phyloP scores from a whole-genome alignment of 2,329 filamentous ascomycete species.

The Piedraia hortae region DNA sequence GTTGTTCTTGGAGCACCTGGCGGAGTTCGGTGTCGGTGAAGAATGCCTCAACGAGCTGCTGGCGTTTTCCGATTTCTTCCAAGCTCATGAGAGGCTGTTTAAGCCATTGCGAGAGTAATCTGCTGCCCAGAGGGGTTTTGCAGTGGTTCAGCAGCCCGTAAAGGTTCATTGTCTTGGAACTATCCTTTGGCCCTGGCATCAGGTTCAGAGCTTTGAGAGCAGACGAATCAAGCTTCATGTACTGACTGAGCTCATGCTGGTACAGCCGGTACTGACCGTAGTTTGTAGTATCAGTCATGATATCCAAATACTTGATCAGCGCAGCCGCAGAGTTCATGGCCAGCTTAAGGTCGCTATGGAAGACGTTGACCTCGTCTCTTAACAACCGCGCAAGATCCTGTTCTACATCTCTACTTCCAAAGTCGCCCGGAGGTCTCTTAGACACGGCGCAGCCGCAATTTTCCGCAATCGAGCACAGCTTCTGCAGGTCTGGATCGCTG shows the following conservation, averaged over 20 bases:
- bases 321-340: constrained; percentile 89
- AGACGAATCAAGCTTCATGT: constrained; percentile 93
- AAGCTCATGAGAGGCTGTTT: constrained; percentile 92
- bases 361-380: constrained; percentile 62
- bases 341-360: constrained; percentile 76
- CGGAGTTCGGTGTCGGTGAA: constrained; percentile 75
- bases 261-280: constrained; percentile 95
- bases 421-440: constrained; percentile 50
- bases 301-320: constrained; percentile 76
- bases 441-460: constrained; percentile 78
- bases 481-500: constrained; percentile 56
- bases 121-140: constrained; percentile 81
- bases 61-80: constrained; percentile 64
- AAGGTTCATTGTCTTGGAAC: constrained; percentile 90
- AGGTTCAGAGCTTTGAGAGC: constrained; percentile 83
- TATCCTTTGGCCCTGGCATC: constrained; percentile 86
- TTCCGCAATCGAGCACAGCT: constrained; percentile 68
- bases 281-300: constrained; percentile 75
- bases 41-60: constrained; percentile 87
- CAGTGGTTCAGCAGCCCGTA: constrained; percentile 89
- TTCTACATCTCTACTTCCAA: constrained; percentile 75
- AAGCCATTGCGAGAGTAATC: constrained; percentile 79
- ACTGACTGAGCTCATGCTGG: constrained; percentile 86
- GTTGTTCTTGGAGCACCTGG: constrained; percentile 91
- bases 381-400: constrained; percentile 72